Conservation (phyloP, 768 basidiomycete genomes). For the Kwoniella heveanensis region DNA sequence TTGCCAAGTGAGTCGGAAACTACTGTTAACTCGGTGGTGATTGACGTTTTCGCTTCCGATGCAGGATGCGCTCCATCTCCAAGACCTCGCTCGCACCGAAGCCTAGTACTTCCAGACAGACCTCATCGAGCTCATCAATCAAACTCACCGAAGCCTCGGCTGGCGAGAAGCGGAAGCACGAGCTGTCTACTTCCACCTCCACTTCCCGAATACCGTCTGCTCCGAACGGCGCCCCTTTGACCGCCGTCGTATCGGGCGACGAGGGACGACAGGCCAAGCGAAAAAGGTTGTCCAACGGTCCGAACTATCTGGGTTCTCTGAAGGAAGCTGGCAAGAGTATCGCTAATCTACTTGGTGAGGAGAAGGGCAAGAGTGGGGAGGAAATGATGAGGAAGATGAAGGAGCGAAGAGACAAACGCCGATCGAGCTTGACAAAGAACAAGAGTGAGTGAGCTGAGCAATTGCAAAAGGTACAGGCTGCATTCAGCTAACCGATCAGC, state of each 20-base stretch:
- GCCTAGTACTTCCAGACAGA: slow-evolving; percentile 2
- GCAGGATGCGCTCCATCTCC: slow-evolving; percentile 45
- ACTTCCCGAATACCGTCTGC: slow-evolving; percentile 30
- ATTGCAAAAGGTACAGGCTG: no score
- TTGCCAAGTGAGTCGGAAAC: slow-evolving; percentile 44
- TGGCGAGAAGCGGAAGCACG: slow-evolving; percentile 36
- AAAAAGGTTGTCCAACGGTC: slow-evolving; percentile 33
- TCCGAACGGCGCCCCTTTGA: slow-evolving; percentile 38
- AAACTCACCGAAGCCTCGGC: neutral
- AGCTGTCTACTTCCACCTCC: slow-evolving; percentile 4
- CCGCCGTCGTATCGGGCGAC: slow-evolving; percentile 2
- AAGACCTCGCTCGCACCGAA: slow-evolving; percentile 14
- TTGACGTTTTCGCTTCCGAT: neutral
- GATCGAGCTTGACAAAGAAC: slow-evolving; percentile 27
- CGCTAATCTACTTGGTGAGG: slow-evolving; percentile 34
- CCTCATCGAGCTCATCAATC: slow-evolving; percentile 2
- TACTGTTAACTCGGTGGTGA: no score
- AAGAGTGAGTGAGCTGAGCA: slow-evolving; percentile 26
- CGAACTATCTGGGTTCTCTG: slow-evolving; percentile 37
- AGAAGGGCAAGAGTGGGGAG: slow-evolving; percentile 14
- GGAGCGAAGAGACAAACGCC: slow-evolving; percentile 28
- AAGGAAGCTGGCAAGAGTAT: slow-evolving; percentile 42
- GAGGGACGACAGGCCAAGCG: slow-evolving; percentile 32
- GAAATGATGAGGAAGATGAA: slow-evolving; percentile 23
- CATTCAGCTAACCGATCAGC: slow-evolving; percentile 15